A percentile compares a stretch with the other conserved stretches of the same genome.
Evolutionary conservation across 768 basidiomycete genomes (phyloP).

Genomic region (Mrakia blollopis): DNA sequence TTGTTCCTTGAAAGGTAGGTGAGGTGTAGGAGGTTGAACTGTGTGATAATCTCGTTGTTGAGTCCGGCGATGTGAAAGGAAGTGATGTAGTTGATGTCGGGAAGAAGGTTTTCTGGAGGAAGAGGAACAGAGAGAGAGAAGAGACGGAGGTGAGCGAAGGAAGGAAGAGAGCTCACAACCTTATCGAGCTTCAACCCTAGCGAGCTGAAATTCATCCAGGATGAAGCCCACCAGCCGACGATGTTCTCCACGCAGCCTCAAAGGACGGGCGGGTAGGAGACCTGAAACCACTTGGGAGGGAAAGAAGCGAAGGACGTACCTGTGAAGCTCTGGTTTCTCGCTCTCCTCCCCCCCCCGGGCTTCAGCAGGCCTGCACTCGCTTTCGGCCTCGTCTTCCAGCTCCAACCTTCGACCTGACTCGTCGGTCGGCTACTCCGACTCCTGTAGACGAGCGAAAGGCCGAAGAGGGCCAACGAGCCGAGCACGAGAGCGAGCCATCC

Average conservation of each 20-base stretch:
- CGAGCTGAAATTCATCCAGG: too few relatives aligned
- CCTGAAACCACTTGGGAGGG: not conserved
- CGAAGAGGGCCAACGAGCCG: too few relatives aligned
- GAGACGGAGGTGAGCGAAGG: not conserved
- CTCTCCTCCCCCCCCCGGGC: not conserved
- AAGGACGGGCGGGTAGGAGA: not conserved
- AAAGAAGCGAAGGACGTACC: not conserved
- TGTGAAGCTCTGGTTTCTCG: not conserved
- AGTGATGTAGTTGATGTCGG: not conserved
- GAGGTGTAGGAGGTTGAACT: conserved; percentile 3
- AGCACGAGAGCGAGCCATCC: too few relatives aligned
- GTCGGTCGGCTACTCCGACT: too few relatives aligned
- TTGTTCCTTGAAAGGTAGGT: not conserved
- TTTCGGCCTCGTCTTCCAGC: not conserved
- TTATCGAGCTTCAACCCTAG: too few relatives aligned
- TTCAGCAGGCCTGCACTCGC: not conserved
- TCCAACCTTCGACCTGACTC: too few relatives aligned
- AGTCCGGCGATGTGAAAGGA: not conserved
- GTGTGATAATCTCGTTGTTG: not conserved
- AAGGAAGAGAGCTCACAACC: too few relatives aligned
- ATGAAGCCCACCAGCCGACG: too few relatives aligned
- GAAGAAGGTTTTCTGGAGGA: not conserved
- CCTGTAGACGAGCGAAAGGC: too few relatives aligned
- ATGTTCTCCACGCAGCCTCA: too few relatives aligned
- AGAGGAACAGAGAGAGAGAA: too few relatives aligned